Percentiles rank a stretch among this genome's conserved stretches.
Evolutionary conservation across 164 flowering plant genomes (phyloP).

Genomic region (Nymphaea colorata): DNA sequence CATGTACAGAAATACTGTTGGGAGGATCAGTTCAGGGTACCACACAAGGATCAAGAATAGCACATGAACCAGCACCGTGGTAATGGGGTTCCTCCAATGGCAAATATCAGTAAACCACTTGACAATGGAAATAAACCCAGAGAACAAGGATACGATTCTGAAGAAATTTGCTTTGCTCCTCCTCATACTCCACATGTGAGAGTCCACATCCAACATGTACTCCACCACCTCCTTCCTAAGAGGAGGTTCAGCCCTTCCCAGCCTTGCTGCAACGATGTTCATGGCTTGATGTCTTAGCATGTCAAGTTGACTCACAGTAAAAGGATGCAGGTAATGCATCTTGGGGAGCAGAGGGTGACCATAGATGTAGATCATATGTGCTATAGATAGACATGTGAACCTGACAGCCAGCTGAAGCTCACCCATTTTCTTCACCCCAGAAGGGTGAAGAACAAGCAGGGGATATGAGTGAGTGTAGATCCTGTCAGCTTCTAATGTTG

Average conservation of each 20-base stretch:
- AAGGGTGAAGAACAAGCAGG: conserved; percentile 41
- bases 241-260: conserved; percentile 47
- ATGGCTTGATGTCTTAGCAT: conserved; percentile 39
- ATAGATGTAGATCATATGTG: conserved; percentile 30
- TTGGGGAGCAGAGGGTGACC: conserved; percentile 44
- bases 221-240: conserved; percentile 50
- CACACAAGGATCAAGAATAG: conserved; percentile 39
- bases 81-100: conserved; percentile 46
- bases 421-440: conserved; percentile 52
- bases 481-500: conserved; percentile 36
- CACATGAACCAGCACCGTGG: conserved; percentile 41
- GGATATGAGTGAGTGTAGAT: conserved; percentile 43
- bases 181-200: conserved; percentile 60
- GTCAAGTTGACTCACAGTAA: conserved; percentile 48
- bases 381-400: conserved; percentile 37
- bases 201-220: conserved; percentile 57
- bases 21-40: conserved; percentile 50
- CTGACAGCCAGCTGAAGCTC: conserved; percentile 44
- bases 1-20: conserved; percentile 44
- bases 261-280: conserved; percentile 40
- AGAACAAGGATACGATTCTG: conserved; percentile 36
- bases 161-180: conserved; percentile 60
- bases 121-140: conserved; percentile 23
- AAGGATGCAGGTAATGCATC: conserved; percentile 48
- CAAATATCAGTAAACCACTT: conserved; percentile 35